Evolutionary conservation across 768 basidiomycete species (phyloP).

Genomic region (Leccinum incarnatum): DNA sequence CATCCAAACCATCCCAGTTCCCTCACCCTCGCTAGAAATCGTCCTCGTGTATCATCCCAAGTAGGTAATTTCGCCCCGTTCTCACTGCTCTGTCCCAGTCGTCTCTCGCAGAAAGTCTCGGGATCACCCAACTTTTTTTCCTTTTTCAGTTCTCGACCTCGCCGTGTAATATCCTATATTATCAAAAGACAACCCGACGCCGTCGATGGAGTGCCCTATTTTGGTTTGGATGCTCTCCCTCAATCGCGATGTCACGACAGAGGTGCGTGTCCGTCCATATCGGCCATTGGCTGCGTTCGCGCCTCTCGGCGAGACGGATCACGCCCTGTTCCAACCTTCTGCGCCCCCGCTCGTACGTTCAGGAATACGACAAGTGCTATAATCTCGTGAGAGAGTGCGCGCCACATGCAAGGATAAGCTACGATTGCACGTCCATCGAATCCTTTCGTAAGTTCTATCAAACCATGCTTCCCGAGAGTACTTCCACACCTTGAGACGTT

Average conservation of each 20-base stretch:
- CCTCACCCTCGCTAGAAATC: background rate
- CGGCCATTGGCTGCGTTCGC: background rate
- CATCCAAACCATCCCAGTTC: background rate
- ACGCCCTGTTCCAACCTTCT: background rate
- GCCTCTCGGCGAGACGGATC: slow-evolving; percentile 4
- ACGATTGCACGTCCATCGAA: slow-evolving; percentile 58
- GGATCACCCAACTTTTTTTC: background rate
- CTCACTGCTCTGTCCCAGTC: background rate
- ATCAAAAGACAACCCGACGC: background rate
- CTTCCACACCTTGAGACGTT: background rate
- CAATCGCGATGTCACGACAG: slow-evolving; percentile 67
- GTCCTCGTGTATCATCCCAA: background rate
- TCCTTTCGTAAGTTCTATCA: slow-evolving; percentile 57
- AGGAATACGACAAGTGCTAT: slow-evolving; percentile 76
- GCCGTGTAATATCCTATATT: slow-evolving; percentile 1
- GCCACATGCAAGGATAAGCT: slow-evolving; percentile 50
- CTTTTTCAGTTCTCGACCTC: background rate
- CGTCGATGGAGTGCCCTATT: slow-evolving; percentile 56
- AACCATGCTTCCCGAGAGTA: background rate
- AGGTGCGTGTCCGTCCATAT: slow-evolving; percentile 39
- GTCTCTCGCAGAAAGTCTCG: background rate
- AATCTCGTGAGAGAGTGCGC: slow-evolving; percentile 59
- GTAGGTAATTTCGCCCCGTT: background rate
- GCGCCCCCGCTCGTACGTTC: slow-evolving; percentile 5
- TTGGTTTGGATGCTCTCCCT: slow-evolving; percentile 80